Percentiles rank a stretch among this genome's conserved stretches.
These are phyloP conservation scores for Candida ficus DNA, from an alignment of 805 yeast genomes.

Conservation along the genomic window DNA sequence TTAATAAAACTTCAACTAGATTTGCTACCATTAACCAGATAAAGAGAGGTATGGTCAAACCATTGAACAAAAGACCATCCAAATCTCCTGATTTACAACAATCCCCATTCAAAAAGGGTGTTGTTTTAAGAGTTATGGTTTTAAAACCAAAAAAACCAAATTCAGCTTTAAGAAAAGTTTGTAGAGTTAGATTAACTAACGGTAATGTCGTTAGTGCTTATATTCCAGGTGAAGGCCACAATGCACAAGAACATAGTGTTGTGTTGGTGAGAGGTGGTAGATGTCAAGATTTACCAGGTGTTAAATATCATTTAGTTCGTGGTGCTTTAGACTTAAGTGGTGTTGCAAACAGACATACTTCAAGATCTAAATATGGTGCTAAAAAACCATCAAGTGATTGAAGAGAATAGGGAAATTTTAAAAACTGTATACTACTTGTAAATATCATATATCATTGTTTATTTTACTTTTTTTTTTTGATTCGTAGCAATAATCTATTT, in stretches of 20 bases:
- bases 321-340: constrained; percentile 93
- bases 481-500: too few species aligned
- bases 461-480: background rate
- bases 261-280: constrained; percentile 98
- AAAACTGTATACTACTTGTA: constrained; percentile 7
- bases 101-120: constrained; percentile 91
- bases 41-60: constrained; percentile 59
- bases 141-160: constrained; percentile 97
- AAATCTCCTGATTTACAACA: constrained; percentile 77
- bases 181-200: constrained; percentile 87
- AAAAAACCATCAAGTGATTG: constrained; percentile 62
- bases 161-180: constrained; percentile 96
- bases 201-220: constrained; percentile 88
- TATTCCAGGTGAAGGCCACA: constrained; percentile 98
- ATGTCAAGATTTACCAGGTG: constrained; percentile 98
- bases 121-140: constrained; percentile 88
- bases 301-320: constrained; percentile 87
- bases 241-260: constrained; percentile 95
- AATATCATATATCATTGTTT: constrained; percentile 6
- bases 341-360: constrained; percentile 85
- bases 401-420: background rate
- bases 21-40: constrained; percentile 74
- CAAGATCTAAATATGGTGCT: constrained; percentile 92
- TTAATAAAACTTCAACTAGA: constrained; percentile 18
- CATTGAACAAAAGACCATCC: constrained; percentile 39